Evolutionary conservation across 768 basidiomycete genomes (phyloP), one percentile per base, ranked within the genome.

Genomic region (Agaricus subrufescens): DNA sequence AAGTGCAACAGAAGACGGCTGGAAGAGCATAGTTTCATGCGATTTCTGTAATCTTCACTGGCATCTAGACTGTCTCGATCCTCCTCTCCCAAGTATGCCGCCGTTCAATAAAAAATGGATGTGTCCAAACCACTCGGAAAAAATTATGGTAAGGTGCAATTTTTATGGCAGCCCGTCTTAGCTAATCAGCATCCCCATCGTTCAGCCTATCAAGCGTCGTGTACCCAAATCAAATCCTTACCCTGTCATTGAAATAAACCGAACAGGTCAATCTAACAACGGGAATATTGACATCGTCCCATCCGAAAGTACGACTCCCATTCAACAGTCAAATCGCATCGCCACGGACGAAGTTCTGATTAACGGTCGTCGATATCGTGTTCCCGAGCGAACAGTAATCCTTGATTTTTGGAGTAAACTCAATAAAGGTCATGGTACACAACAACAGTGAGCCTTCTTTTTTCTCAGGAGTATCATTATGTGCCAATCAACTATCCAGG

Each of bases 101-200:
- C 80, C 88, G 11, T 84, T 87, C 56, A 84, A 84, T 61, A 90
- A 86, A 76, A 97, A 95, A 69, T 99, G 96, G 95, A 97, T 96
- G 94, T 99, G 97, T 69, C 97, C 97, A 7, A 93, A 96, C 65
- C 97, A 99, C 66, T 86, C 85, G n/a, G 94, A 97, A 61, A 84
- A 85, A 56, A 79, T 86, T 52, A 69, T 91, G 58, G 95, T 96
- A 67, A 71, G 92, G 75, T 43, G 53, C 50, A 47, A 54, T 14
- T 61, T 37, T 42, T 27, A 58, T 56, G 54, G 62, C 50, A 46
- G 40, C 4, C 14, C 26, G 34, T 46, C 56, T 43, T 63, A 47
- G 37, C 46, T 40, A 46, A 54, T 39, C 47, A 53, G 45, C 43
- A 23, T 25, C 9, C 27, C 39, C 7, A 11, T 50, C 50, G 1